phyloP scores from a whole-genome alignment of 768 basidiomycete genomes.

The Rhodotorula kratochvilovae region DNA sequence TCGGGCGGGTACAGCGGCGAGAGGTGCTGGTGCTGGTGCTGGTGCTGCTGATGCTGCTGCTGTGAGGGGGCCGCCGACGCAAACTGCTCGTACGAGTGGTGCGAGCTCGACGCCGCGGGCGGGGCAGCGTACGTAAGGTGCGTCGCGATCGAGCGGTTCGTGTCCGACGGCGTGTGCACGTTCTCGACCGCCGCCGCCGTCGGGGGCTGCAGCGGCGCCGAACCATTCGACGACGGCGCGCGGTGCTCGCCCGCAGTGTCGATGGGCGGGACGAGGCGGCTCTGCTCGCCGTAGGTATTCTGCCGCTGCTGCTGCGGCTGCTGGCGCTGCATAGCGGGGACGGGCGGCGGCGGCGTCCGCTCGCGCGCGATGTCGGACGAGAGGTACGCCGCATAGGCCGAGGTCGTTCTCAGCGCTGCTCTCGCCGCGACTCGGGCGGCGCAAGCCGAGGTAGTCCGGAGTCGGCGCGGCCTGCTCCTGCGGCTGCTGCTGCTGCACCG shows the following conservation, averaged over 20 bases:
- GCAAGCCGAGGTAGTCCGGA: slow-evolving; percentile 14
- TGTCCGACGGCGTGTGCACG: background rate
- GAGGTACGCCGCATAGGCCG: slow-evolving; percentile 23
- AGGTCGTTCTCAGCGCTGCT: slow-evolving; percentile 4
- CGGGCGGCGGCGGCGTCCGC: slow-evolving; percentile 19
- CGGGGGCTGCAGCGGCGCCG: slow-evolving; percentile 5
- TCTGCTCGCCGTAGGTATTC: background rate
- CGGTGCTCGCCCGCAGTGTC: background rate
- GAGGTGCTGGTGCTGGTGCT: background rate
- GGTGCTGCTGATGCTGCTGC: background rate
- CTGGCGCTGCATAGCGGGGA: no score
- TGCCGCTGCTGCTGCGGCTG: background rate
- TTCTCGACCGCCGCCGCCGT: background rate
- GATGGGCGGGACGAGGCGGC: slow-evolving; percentile 1
- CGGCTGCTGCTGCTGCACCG: background rate
- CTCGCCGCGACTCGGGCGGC: background rate
- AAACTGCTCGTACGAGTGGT: background rate
- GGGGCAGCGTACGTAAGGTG: slow-evolving; percentile 19
- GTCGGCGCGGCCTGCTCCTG: background rate
- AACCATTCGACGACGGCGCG: background rate
- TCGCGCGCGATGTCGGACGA: slow-evolving; percentile 24
- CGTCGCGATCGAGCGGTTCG: slow-evolving; percentile 2
- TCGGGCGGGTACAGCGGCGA: slow-evolving; percentile 3
- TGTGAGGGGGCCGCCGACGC: background rate
- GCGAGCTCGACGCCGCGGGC: background rate